A percentile compares a stretch with the other conserved stretches of the same genome.
Evolutionary conservation across 257 asterid genomes (phyloP).

Genomic region (Apocynum venetum): DNA sequence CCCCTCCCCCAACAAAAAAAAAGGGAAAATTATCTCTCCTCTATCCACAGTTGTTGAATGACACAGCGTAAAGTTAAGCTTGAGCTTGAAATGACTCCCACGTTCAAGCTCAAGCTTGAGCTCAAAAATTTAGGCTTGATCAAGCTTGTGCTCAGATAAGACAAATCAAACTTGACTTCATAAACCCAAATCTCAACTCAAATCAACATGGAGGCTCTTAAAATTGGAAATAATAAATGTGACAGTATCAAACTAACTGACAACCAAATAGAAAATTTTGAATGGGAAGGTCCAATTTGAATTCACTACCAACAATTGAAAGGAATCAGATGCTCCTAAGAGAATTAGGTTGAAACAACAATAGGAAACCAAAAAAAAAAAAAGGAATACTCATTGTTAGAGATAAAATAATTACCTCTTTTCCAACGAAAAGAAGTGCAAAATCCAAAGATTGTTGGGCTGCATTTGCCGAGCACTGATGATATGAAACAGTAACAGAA

Average conservation of each 20-base stretch:
- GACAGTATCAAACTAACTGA: background rate
- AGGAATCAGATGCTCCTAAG: background rate
- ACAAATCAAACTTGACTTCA: background rate
- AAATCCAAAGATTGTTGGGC: conserved; percentile 51
- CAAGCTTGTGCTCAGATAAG: background rate
- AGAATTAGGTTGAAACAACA: background rate
- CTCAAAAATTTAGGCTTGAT: background rate
- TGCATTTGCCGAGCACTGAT: conserved; percentile 66
- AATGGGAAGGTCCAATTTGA: background rate
- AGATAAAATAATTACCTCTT: conserved; percentile 51
- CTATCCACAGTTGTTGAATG: background rate
- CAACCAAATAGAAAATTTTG: background rate
- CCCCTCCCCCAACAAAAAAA: background rate
- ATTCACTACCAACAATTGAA: background rate
- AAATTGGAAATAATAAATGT: background rate
- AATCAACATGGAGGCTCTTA: background rate
- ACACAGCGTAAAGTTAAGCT: background rate
- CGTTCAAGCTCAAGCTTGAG: background rate
- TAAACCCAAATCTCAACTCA: background rate
- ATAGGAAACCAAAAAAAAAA: background rate
- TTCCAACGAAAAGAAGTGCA: conserved; percentile 78
- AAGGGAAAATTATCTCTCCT: too few relatives aligned
- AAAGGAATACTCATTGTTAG: background rate
- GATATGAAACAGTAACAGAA: conserved; percentile 20
- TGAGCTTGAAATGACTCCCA: background rate